Percentiles rank a stretch among this genome's conserved stretches.
Evolutionary conservation across 345 rosid genomes (phyloP).

Genomic region (Citrus sp.): DNA sequence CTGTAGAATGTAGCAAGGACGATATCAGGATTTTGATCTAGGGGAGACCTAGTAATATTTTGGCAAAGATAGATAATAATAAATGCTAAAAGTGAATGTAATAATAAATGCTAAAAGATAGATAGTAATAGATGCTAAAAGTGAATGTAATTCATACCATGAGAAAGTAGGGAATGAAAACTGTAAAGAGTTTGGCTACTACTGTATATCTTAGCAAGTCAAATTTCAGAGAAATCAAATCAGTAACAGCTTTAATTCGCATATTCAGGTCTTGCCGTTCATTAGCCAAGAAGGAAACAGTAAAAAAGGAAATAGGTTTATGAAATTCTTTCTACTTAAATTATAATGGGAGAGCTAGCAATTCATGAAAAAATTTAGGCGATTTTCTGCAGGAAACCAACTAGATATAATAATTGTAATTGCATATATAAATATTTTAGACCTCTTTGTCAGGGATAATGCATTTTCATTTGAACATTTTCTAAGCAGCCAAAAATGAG

Average conservation of each 20-base stretch:
- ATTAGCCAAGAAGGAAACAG: not conserved
- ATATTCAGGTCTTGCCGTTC: not conserved
- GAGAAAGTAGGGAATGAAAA: not conserved
- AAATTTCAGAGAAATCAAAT: not conserved
- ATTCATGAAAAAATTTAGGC: not conserved
- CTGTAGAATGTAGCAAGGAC: not conserved
- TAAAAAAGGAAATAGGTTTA: not conserved
- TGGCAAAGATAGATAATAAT: not conserved
- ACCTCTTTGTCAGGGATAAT: too few species aligned
- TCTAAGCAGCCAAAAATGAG: too few species aligned
- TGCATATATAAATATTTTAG: not conserved
- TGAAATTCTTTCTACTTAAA: not conserved
- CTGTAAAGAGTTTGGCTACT: not conserved
- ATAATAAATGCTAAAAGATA: not conserved
- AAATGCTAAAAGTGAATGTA: slow-evolving; percentile 5
- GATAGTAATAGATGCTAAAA: not conserved
- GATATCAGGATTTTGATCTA: not conserved
- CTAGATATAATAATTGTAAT: not conserved
- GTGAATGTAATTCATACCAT: not conserved
- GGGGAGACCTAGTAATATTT: not conserved
- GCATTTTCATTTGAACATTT: too few species aligned
- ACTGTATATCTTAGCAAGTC: not conserved
- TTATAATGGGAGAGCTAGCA: not conserved
- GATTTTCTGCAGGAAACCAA: not conserved
- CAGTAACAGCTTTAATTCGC: not conserved